phyloP scores from a whole-genome alignment of 192 early-diverging fungal species.

The Umbelopsis vinacea region DNA sequence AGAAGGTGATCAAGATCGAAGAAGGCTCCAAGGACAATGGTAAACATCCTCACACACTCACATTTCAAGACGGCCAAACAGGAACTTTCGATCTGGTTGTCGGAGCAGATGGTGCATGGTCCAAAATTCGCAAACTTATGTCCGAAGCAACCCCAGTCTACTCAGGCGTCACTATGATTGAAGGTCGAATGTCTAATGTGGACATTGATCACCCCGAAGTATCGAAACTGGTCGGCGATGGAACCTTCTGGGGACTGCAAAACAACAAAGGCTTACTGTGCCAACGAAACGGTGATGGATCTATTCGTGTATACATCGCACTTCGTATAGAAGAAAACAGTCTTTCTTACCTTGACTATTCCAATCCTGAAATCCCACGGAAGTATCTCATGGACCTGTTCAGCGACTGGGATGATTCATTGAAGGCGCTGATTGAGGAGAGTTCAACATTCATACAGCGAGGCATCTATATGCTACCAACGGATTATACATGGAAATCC shows the following conservation, averaged over 20 bases:
- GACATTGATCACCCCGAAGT: slow-evolving; percentile 36
- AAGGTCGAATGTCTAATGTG: slow-evolving; percentile 41
- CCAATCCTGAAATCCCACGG: slow-evolving; percentile 9
- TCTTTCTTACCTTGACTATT: slow-evolving; percentile 28
- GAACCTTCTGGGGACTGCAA: slow-evolving; percentile 40
- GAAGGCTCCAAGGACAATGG: slow-evolving; percentile 5
- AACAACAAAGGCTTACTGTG: slow-evolving; percentile 38
- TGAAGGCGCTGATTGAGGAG: slow-evolving; percentile 22
- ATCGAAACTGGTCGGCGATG: slow-evolving; percentile 39
- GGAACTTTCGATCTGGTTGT: slow-evolving; percentile 45
- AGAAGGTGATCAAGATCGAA: slow-evolving; percentile 26
- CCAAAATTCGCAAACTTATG: slow-evolving; percentile 44
- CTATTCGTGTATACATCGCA: slow-evolving; percentile 38
- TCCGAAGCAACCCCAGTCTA: slow-evolving; percentile 44
- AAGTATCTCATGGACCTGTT: slow-evolving; percentile 27
- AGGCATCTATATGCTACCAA: slow-evolving; percentile 39
- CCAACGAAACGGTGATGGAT: slow-evolving; percentile 42
- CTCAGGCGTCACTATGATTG: slow-evolving; percentile 48
- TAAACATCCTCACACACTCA: slow-evolving; percentile 8
- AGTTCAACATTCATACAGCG: slow-evolving; percentile 25
- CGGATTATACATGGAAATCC: slow-evolving; percentile 32
- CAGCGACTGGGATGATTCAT: slow-evolving; percentile 28
- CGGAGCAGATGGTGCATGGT: slow-evolving; percentile 64
- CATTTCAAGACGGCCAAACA: slow-evolving; percentile 33
- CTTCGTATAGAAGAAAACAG: slow-evolving; percentile 37